Conservation (phyloP, 1,284 basidiomycete species). For the Fomitiporia mediterranea region DNA sequence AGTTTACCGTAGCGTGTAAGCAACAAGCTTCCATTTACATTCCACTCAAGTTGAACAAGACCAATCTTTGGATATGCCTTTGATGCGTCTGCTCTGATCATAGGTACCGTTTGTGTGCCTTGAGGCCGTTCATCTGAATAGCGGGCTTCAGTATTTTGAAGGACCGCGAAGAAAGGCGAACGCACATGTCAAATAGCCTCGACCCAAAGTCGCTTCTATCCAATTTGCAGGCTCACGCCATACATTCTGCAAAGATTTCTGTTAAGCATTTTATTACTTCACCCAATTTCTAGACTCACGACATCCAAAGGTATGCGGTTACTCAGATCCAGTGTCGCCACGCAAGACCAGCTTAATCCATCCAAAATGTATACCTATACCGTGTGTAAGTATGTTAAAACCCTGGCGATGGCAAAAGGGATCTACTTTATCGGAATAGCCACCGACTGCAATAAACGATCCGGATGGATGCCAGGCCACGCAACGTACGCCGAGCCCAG, state of each 20-base stretch:
- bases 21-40: constrained; percentile 65
- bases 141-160: neutral
- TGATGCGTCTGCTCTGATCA: constrained; percentile 47
- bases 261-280: neutral
- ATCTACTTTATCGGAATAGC: constrained; percentile 79
- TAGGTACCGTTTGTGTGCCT: constrained; percentile 47
- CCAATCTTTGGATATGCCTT: constrained; percentile 63
- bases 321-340: constrained; percentile 57
- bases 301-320: constrained; percentile 49
- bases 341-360: constrained; percentile 72
- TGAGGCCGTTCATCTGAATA: constrained; percentile 59
- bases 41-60: constrained; percentile 70
- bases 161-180: constrained; percentile 5
- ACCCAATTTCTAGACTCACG: neutral
- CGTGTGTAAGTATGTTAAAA: neutral
- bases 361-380: constrained; percentile 72
- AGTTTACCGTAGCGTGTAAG: constrained; percentile 58
- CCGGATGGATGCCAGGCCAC: constrained; percentile 83
- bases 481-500: constrained; percentile 72
- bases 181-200: constrained; percentile 79
- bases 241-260: constrained; percentile 44
- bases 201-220: constrained; percentile 72
- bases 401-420: neutral
- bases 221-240: constrained; percentile 82
- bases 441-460: constrained; percentile 70